These are phyloP conservation scores for Eucalyptus polyanthemos DNA, from an alignment of 345 rosid species.

Conservation along the genomic window DNA sequence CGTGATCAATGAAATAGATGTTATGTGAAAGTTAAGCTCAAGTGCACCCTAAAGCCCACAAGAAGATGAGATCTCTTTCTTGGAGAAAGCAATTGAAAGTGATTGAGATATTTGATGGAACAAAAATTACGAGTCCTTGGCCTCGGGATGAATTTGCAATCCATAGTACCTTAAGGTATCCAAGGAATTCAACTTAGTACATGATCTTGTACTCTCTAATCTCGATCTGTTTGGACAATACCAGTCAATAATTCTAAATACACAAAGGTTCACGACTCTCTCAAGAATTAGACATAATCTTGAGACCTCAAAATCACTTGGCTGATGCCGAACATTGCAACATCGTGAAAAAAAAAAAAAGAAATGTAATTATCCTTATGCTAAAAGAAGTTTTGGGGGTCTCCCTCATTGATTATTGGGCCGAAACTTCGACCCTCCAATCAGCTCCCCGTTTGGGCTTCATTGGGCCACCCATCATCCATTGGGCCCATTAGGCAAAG, in stretches of 20 bases:
- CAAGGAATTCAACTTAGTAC: not conserved
- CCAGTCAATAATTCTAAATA: not conserved
- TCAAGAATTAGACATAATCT: not conserved
- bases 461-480: not conserved
- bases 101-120: not conserved
- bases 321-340: not conserved
- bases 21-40: not conserved
- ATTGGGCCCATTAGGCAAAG: not conserved
- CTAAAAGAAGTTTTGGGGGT: not conserved
- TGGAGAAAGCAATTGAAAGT: not conserved
- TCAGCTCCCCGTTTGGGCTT: not conserved
- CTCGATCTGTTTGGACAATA: rapidly evolving
- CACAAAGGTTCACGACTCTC: not conserved
- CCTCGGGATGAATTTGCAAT: too few species aligned
- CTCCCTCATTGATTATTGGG: not conserved
- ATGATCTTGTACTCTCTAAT: not conserved
- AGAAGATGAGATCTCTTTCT: not conserved
- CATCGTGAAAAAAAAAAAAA: not conserved
- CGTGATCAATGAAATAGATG: not conserved
- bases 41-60: not conserved
- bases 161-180: not conserved
- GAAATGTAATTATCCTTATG: not conserved
- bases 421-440: not conserved
- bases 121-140: not conserved
- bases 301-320: not conserved